These are phyloP conservation scores for Nemania abortiva DNA, from an alignment of 2,329 filamentous ascomycete genomes.

Conservation along the genomic window DNA sequence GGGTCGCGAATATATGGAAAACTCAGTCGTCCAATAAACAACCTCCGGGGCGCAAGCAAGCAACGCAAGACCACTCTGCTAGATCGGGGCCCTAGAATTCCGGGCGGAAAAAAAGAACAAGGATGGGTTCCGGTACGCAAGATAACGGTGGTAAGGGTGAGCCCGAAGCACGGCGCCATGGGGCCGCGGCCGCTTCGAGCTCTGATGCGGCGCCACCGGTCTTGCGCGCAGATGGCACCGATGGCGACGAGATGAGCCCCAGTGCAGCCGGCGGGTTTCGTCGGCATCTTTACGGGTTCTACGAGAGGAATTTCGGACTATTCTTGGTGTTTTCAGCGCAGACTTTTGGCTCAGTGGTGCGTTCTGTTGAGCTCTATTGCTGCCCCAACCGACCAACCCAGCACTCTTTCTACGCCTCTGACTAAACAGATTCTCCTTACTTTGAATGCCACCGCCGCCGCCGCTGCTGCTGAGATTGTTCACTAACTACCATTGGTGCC, in stretches of 20 bases:
- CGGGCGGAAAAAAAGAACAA: not conserved
- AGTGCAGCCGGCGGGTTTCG: slow-evolving; percentile 22
- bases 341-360: slow-evolving; percentile 56
- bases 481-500: slow-evolving; percentile 3
- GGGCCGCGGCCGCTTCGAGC: slow-evolving; percentile 16
- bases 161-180: slow-evolving; percentile 3
- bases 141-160: not conserved
- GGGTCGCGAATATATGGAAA: slow-evolving; percentile 22
- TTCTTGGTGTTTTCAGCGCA: slow-evolving; percentile 57
- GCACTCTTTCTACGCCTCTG: not conserved
- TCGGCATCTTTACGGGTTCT: slow-evolving; percentile 56
- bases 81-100: not conserved
- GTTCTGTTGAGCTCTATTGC: slow-evolving; percentile 5
- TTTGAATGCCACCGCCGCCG: not conserved
- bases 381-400: too few relatives aligned
- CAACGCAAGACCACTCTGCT: not conserved
- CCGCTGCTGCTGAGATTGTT: slow-evolving; percentile 13
- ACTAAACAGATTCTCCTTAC: not conserved
- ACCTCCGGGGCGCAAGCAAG: not conserved
- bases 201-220: slow-evolving; percentile 13
- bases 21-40: not conserved
- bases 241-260: not conserved
- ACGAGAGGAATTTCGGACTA: slow-evolving; percentile 57
- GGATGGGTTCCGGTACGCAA: slow-evolving; percentile 35
- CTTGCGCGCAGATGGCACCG: not conserved